Conservation (phyloP, 768 basidiomycete genomes). For the Lactifluus piperatus region DNA sequence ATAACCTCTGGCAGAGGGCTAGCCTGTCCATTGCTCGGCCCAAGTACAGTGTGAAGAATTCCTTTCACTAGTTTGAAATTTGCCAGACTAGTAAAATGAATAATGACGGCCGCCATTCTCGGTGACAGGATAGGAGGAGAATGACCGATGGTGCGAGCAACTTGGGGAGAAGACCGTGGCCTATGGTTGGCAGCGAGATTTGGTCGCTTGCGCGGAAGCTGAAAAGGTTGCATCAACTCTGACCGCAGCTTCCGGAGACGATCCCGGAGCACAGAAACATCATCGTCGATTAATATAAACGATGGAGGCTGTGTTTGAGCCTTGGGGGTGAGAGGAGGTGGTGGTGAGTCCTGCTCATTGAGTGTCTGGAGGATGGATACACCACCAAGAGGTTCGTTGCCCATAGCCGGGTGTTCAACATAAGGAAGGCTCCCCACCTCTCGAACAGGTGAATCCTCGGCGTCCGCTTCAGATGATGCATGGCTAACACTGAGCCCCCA, state of each 20-base stretch:
- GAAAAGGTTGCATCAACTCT: conserved; percentile 40
- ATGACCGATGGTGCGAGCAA: conserved; percentile 46
- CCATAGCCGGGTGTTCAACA: background rate
- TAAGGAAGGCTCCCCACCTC: conserved; percentile 9
- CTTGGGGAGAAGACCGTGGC: conserved; percentile 73
- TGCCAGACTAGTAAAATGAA: conserved; percentile 86
- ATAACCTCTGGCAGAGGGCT: conserved; percentile 75
- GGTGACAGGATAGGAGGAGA: conserved; percentile 27
- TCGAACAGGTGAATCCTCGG: conserved; percentile 31
- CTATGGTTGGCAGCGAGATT: conserved; percentile 59
- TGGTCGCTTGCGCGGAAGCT: conserved; percentile 51
- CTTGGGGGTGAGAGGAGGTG: conserved; percentile 17
- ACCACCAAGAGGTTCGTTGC: conserved; percentile 9
- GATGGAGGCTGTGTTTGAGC: conserved; percentile 29
- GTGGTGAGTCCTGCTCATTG: conserved; percentile 13
- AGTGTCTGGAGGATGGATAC: conserved; percentile 15
- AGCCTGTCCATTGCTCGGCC: conserved; percentile 36
- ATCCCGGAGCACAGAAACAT: conserved; percentile 69
- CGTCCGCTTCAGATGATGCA: conserved; percentile 50
- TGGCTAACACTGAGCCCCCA: conserved; percentile 96
- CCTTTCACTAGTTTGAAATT: conserved; percentile 90
- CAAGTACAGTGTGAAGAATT: conserved; percentile 60
- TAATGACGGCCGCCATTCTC: conserved; percentile 43
- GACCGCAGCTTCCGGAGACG: conserved; percentile 60
- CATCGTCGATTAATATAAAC: conserved; percentile 91